Base-by-base conservation (phyloP, 352 stramenopile genomes). In the Phytophthora sp. region DNA sequence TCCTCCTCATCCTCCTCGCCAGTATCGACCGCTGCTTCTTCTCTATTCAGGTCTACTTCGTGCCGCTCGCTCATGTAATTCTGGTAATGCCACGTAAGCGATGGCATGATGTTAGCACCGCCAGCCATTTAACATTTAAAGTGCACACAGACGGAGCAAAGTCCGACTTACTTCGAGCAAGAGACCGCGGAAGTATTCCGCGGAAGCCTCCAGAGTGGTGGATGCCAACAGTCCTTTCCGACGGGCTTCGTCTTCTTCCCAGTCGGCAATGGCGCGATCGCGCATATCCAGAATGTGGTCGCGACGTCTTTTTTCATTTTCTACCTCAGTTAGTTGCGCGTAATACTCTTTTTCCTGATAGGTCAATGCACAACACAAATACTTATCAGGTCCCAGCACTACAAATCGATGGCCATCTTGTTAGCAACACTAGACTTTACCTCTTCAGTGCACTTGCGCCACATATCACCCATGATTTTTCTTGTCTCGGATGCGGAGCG, bases 381-480 rank as follows among this genome's bases (percentile, higher is more conserved):
- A 3, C 27, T 15, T 5, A 27, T 60, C 32, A 60, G 30, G 38
- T 34, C 17, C 4, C n/a, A n/a, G 38, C 39, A 44, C 15, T 15
- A 3, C 4, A 10, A 24, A 13, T 12, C 4, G 2, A 42, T 15
- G 8, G 23, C 7, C 17, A 21, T 20, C 17, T 21, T 20, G 9
- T 8, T 49, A 17, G 15, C 17, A 27, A 32, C 20, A 37, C 21
- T 46, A 24, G 23, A 9, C n/a, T n/a, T 38, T 64, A 86, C 77
- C 69, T 93, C 84, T 39, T 93, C 84, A 3, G 77, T 86, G 59
- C 78, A 87, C 53, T 87, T 91, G 54, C 84, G 84, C 84, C 84
- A 93, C 82, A 89, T 90, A 35, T 93, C 84, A 34, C 84, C 84
- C 49, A 93, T 77, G 37, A 93, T 89, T 69, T 93, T 93, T 7